Conservation (phyloP, 148 eudicot species). For the Rhododendron vialii region DNA sequence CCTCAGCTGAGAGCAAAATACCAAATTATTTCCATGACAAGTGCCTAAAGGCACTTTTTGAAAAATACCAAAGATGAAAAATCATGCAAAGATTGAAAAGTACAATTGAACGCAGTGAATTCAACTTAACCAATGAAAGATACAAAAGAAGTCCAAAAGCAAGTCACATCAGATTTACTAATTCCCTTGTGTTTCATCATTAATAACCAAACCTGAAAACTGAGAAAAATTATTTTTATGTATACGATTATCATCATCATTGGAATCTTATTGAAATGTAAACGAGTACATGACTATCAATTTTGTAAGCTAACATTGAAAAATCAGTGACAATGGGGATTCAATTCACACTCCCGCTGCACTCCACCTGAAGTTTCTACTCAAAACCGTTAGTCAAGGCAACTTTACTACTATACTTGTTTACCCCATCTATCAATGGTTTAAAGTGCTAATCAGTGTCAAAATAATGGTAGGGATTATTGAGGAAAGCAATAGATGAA, state of each 20-base stretch:
- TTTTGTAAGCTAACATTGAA: not conserved
- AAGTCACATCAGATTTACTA: not conserved
- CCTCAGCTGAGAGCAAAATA: constrained; percentile 44
- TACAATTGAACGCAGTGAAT: not conserved
- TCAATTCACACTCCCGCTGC: not conserved
- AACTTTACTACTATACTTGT: not conserved
- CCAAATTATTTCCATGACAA: not conserved
- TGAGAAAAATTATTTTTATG: not conserved
- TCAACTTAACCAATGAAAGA: not conserved
- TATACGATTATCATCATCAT: not conserved
- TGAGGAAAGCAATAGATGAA: not conserved
- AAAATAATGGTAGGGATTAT: not conserved
- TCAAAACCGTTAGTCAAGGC: not conserved
- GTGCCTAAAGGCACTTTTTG: too few relatives aligned
- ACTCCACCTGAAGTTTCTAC: not conserved
- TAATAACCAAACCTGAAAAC: not conserved
- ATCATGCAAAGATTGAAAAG: not conserved
- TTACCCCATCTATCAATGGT: not conserved
- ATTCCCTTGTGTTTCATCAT: not conserved
- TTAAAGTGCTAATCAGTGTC: not conserved
- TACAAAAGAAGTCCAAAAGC: not conserved
- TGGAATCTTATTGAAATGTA: not conserved
- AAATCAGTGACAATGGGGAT: not conserved
- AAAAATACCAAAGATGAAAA: not conserved
- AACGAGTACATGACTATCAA: not conserved